Percentiles rank a stretch among this genome's conserved stretches.
phyloP scores from a whole-genome alignment of 305 asterid species.

The Ilex paraguariensis region DNA sequence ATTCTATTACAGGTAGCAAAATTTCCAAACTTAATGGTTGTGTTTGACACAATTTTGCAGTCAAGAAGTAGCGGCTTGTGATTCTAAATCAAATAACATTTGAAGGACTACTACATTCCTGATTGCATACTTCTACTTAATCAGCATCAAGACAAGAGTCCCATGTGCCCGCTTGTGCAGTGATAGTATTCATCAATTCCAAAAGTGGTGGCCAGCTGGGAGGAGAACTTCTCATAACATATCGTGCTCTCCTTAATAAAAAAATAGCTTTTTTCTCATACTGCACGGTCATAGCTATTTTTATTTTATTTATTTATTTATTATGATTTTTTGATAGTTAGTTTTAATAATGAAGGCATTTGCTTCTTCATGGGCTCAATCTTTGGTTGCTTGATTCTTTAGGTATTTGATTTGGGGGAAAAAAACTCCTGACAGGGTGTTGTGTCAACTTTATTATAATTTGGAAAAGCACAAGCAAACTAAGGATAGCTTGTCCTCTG shows the following conservation, averaged over 20 bases:
- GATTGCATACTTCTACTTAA: conserved; percentile 62
- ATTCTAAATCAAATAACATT: conserved; percentile 28
- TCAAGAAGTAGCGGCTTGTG: conserved; percentile 27
- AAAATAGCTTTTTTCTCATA: conserved; percentile 65
- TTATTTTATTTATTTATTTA: no score
- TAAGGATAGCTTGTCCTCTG: conserved; percentile 50
- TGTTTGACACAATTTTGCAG: conserved; percentile 20
- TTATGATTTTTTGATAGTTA: neutral
- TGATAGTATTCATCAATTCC: conserved; percentile 62
- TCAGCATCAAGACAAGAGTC: conserved; percentile 29
- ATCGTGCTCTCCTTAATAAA: conserved; percentile 46
- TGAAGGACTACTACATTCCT: conserved; percentile 65
- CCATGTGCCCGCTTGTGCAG: conserved; percentile 49
- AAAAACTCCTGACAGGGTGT: conserved; percentile 70
- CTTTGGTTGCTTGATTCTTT: conserved; percentile 12
- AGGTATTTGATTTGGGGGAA: no score
- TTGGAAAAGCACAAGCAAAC: conserved; percentile 51
- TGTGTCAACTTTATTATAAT: conserved; percentile 51
- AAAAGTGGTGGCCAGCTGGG: conserved; percentile 90
- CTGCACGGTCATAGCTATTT: no score
- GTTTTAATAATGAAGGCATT: neutral
- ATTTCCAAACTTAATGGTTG: neutral
- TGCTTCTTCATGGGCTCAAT: neutral
- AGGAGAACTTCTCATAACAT: conserved; percentile 53
- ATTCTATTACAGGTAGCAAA: neutral